Conservation (phyloP, 2,329 filamentous ascomycete species). For the Zasmidium citrigriseum region DNA sequence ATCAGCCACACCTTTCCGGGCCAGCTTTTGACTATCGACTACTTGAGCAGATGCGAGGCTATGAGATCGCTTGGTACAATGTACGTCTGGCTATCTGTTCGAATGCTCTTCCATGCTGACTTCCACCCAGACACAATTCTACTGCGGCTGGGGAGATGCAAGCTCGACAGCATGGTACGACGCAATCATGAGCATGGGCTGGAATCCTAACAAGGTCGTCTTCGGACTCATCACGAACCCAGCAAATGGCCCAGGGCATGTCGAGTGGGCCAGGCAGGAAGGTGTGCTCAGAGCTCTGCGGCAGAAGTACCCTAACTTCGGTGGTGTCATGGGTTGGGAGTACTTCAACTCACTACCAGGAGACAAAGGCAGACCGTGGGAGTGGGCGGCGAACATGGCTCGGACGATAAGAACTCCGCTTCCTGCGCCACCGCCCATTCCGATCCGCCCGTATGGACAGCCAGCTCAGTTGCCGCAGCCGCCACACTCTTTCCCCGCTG, state of each 20-base stretch:
- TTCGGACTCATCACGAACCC: slow-evolving; percentile 80
- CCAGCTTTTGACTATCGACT: slow-evolving; percentile 69
- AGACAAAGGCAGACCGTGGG: slow-evolving; percentile 64
- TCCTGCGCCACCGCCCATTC: slow-evolving; percentile 26
- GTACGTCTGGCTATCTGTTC: background rate
- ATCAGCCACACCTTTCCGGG: slow-evolving; percentile 68
- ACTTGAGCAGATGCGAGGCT: slow-evolving; percentile 67
- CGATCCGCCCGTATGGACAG: slow-evolving; percentile 34
- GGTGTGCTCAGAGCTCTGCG: slow-evolving; percentile 59
- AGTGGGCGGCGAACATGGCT: slow-evolving; percentile 75
- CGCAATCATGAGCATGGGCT: slow-evolving; percentile 63
- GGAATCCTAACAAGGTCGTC: slow-evolving; percentile 72
- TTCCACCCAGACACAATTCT: slow-evolving; percentile 67
- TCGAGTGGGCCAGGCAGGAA: slow-evolving; percentile 60
- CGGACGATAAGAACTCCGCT: slow-evolving; percentile 37
- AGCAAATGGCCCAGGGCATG: slow-evolving; percentile 60
- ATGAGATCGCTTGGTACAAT: slow-evolving; percentile 81
- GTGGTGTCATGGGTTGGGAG: slow-evolving; percentile 93
- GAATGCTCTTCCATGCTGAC: slow-evolving; percentile 1
- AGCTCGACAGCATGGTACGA: slow-evolving; percentile 54
- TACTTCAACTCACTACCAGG: slow-evolving; percentile 82
- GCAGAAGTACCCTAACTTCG: slow-evolving; percentile 68
- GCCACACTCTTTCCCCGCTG: slow-evolving; percentile 41
- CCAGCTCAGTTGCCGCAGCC: slow-evolving; percentile 34
- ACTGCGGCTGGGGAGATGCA: slow-evolving; percentile 82